Evolutionary conservation across 1,139 yeast genomes (phyloP), one percentile per base, ranked within the genome.

Genomic region (Citeromyces hawaiiensis): DNA sequence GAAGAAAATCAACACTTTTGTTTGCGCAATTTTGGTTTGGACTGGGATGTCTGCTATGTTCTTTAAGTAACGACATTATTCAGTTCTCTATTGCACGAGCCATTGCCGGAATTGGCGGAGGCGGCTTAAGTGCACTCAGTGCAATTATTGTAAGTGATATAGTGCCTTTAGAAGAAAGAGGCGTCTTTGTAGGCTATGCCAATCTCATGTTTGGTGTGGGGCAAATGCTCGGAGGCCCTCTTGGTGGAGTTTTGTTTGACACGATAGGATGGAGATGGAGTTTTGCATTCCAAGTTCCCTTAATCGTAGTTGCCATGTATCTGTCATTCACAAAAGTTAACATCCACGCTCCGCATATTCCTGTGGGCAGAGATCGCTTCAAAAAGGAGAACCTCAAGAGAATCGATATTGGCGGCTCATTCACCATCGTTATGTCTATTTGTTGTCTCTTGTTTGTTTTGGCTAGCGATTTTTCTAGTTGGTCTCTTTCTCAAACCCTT

Each of bases 191-290:
- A 52, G 76, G 76, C 14, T 36, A 49, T 21, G 39, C 49, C 43
- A 79, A 78, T 2, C 54, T 72, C 0, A 56, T 61, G 39, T 63
- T 72, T 25, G 78, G 78, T 0, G 45, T 72, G 9, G 79, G 81
- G 2, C 65, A 68, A 40, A 71, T 71, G 1, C 46, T 69, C 11
- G 82, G 81, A 0, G 82, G 82, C 0, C 64, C 75, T 40, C 52
- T 75, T 16, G 74, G 75, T 43, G 73, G 76, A 23, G 74, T 69
- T 0, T 68, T 73, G 43, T 64, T 70, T 4, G 51, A 60, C 18
- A 57, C 32, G 4, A 51, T 51, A 9, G 44, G 61, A 8, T 75
- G 82, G 82, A 62, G 74, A 46, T 60, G 65, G 39, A 64, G 48
- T 10, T 65, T 65, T 48, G 55, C 56, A 2, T 43, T 74, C 66